These are phyloP conservation scores for Blastocystis sp. DNA, from an alignment of 352 stramenopile species.

Conservation along the genomic window DNA sequence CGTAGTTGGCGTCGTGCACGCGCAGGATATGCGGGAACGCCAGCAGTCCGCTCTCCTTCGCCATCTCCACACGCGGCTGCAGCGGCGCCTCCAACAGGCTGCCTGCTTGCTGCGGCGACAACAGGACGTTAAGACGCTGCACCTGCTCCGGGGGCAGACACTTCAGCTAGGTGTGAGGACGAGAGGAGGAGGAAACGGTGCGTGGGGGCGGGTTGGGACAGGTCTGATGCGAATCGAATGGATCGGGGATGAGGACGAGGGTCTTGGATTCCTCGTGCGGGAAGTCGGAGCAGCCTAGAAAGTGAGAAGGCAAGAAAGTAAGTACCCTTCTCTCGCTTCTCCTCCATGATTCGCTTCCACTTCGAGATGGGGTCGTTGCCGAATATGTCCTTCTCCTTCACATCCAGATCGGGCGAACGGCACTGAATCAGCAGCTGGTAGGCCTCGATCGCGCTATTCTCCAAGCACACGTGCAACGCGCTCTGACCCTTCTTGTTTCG, in stretches of 20 bases:
- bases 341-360: slow-evolving; percentile 68
- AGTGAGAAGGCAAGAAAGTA: background rate
- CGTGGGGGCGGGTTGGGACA: slow-evolving; percentile 22
- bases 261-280: slow-evolving; percentile 44
- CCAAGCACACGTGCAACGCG: slow-evolving; percentile 45
- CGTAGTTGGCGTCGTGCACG: slow-evolving; percentile 65
- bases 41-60: background rate
- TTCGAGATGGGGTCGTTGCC: slow-evolving; percentile 18
- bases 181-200: background rate
- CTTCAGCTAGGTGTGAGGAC: background rate
- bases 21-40: slow-evolving; percentile 21
- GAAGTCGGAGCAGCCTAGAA: slow-evolving; percentile 27
- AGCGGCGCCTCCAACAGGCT: slow-evolving; percentile 40
- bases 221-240: slow-evolving; percentile 41
- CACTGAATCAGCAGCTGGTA: slow-evolving; percentile 50
- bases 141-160: slow-evolving; percentile 55
- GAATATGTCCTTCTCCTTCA: slow-evolving; percentile 33
- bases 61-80: slow-evolving; percentile 7
- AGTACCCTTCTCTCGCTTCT: slow-evolving; percentile 45
- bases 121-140: slow-evolving; percentile 22
- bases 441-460: slow-evolving; percentile 13
- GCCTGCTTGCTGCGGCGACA: background rate
- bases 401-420: slow-evolving; percentile 17
- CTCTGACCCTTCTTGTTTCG: slow-evolving; percentile 25
- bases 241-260: slow-evolving; percentile 19